Conservation (phyloP, 441 rosid species). For the Theobroma grandiflorum region DNA sequence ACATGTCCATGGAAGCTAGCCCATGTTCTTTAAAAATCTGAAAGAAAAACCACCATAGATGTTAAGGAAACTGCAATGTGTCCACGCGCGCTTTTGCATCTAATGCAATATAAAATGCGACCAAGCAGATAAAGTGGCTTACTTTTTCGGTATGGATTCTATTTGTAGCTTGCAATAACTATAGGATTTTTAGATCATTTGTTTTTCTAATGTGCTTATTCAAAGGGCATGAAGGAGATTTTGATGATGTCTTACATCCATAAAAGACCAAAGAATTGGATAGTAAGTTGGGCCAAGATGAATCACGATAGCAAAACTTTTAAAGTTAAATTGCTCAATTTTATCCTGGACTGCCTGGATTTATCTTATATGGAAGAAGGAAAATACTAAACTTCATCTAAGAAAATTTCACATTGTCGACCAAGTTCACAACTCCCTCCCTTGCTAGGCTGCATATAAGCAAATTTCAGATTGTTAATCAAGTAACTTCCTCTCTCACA, state of each 20-base stretch:
- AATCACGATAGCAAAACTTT: neutral
- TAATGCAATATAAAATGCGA: constrained; percentile 12
- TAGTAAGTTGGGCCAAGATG: neutral
- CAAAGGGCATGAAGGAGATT: neutral
- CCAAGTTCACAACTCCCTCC: constrained; percentile 19
- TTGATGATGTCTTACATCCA: neutral
- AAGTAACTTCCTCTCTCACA: neutral
- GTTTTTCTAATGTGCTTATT: neutral
- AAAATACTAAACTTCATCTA: constrained; percentile 2
- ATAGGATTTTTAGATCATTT: neutral
- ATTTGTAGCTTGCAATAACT: neutral
- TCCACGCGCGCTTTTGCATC: neutral
- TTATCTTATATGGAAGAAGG: neutral
- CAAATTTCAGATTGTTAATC: constrained; percentile 10
- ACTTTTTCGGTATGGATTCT: constrained; percentile 11
- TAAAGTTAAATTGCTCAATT: neutral
- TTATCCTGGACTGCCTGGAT: neutral
- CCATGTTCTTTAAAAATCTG: constrained; percentile 19
- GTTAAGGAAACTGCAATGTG: neutral
- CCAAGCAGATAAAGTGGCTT: constrained; percentile 12
- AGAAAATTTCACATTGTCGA: neutral
- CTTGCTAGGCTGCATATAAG: neutral
- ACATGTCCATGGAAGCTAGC: constrained; percentile 21
- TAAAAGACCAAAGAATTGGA: neutral
- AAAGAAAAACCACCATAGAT: neutral